Evolutionary conservation across 768 basidiomycete genomes (phyloP).

Genomic region (Hygrophorus pudorinus): DNA sequence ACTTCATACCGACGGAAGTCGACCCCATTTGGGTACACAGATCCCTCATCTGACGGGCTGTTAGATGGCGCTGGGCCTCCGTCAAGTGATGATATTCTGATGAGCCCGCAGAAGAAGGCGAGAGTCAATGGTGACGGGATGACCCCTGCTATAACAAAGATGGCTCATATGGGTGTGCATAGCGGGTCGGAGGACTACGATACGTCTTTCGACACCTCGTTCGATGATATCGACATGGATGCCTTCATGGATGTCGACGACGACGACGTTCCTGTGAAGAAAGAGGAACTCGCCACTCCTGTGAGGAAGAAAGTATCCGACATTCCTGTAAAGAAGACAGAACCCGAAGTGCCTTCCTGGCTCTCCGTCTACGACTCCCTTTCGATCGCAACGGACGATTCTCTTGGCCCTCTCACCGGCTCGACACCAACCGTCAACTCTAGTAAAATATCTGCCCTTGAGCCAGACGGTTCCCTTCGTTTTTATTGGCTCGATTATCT

Average conservation of each 20-base stretch:
- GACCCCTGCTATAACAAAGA: slow-evolving; percentile 45
- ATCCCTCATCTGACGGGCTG: slow-evolving; percentile 40
- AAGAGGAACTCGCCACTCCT: slow-evolving; percentile 39
- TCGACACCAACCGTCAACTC: slow-evolving; percentile 26
- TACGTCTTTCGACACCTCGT: slow-evolving; percentile 34
- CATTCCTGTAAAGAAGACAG: slow-evolving; percentile 28
- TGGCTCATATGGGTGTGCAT: slow-evolving; percentile 51
- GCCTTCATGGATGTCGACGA: slow-evolving; percentile 55
- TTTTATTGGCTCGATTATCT: slow-evolving; percentile 98
- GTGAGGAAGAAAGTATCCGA: too few species aligned
- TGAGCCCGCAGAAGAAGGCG: slow-evolving; percentile 65
- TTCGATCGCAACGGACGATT: slow-evolving; percentile 48
- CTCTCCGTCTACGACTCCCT: slow-evolving; percentile 68
- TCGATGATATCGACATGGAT: slow-evolving; percentile 51
- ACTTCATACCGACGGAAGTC: slow-evolving; percentile 23
- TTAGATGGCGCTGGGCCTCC: slow-evolving; percentile 26
- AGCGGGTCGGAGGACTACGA: slow-evolving; percentile 39
- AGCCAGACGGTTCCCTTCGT: slow-evolving; percentile 73
- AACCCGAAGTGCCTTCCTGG: slow-evolving; percentile 50
- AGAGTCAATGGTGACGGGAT: slow-evolving; percentile 34
- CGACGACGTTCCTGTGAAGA: slow-evolving; percentile 30
- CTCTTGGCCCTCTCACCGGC: slow-evolving; percentile 38
- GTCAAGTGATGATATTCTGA: slow-evolving; percentile 51
- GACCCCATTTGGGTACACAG: slow-evolving; percentile 20
- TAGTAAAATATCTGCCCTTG: slow-evolving; percentile 48